These are phyloP conservation scores for Clavispora vitiphila DNA, from an alignment of 805 yeast genomes.

Conservation along the genomic window DNA sequence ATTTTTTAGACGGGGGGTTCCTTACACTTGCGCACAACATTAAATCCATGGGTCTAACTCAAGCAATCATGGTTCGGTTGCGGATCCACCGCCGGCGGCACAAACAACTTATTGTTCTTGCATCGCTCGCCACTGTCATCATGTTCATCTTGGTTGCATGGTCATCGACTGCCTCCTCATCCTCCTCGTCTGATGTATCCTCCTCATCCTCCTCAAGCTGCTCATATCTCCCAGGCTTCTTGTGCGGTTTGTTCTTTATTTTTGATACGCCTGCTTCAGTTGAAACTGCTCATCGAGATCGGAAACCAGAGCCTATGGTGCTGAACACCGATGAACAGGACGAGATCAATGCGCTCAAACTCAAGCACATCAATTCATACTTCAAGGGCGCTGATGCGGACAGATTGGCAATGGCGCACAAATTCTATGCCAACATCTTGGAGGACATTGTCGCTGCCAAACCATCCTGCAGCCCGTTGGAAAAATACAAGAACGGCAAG, in stretches of 20 bases:
- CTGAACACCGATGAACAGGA: not conserved
- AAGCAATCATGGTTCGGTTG: conserved; percentile 7
- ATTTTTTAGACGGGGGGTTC: not conserved
- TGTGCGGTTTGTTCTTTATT: conserved; percentile 5
- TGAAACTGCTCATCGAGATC: not conserved
- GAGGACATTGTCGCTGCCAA: conserved; percentile 34
- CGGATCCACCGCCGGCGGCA: conserved; percentile 15
- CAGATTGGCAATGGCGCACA: conserved; percentile 28
- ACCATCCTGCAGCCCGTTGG: conserved; percentile 42
- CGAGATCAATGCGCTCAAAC: conserved; percentile 6
- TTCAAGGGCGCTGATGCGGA: conserved; percentile 4
- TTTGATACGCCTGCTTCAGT: not conserved
- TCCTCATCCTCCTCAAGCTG: not conserved
- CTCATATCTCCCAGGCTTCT: conserved; percentile 7
- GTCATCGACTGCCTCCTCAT: conserved; percentile 4
- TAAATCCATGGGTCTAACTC: conserved; percentile 7
- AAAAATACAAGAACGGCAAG: conserved; percentile 34
- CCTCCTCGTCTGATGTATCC: not conserved
- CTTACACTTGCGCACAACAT: not conserved
- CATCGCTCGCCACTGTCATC: conserved; percentile 5
- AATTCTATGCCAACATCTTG: conserved; percentile 41
- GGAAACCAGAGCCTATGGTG: not conserved
- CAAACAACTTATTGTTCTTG: not conserved
- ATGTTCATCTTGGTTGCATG: conserved; percentile 7
- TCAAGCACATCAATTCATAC: conserved; percentile 10